These are phyloP conservation scores for Fagopyrum homotropicum DNA, from an alignment of 148 eudicot species.

Conservation along the genomic window DNA sequence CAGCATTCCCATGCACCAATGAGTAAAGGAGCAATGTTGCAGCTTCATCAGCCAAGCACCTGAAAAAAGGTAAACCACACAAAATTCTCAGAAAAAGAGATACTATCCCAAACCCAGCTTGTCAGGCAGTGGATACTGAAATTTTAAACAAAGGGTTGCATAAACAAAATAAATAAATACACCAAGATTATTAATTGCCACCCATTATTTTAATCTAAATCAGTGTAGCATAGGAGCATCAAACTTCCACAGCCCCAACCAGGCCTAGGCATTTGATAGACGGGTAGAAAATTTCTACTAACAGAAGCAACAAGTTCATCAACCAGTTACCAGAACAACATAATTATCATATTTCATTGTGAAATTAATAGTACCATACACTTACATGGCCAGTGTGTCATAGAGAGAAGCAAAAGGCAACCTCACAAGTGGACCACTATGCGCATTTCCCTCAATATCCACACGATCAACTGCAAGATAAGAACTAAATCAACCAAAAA, in stretches of 20 bases:
- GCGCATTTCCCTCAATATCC: slow-evolving; percentile 78
- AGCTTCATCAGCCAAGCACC: slow-evolving; percentile 77
- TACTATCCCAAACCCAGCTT: background rate
- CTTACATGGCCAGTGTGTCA: slow-evolving; percentile 96
- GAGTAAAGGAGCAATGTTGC: slow-evolving; percentile 75
- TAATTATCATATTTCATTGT: background rate
- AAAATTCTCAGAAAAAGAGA: background rate
- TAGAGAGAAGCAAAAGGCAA: slow-evolving; percentile 81
- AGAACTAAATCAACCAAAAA: slow-evolving; percentile 20
- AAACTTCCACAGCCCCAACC: background rate
- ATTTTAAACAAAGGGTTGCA: background rate
- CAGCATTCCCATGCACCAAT: slow-evolving; percentile 81
- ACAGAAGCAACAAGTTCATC: background rate
- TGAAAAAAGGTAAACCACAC: slow-evolving; percentile 23
- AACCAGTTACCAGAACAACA: background rate
- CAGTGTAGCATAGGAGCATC: background rate
- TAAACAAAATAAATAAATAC: background rate
- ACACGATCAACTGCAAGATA: slow-evolving; percentile 70
- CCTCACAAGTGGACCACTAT: slow-evolving; percentile 60
- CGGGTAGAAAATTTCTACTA: background rate
- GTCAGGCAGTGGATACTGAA: background rate
- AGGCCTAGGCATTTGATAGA: background rate
- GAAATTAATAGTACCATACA: slow-evolving; percentile 22
- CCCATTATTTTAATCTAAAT: background rate
- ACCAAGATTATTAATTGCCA: background rate